Evolutionary conservation across 2,329 filamentous ascomycete genomes (phyloP).

Genomic region (Moelleriella libera): DNA sequence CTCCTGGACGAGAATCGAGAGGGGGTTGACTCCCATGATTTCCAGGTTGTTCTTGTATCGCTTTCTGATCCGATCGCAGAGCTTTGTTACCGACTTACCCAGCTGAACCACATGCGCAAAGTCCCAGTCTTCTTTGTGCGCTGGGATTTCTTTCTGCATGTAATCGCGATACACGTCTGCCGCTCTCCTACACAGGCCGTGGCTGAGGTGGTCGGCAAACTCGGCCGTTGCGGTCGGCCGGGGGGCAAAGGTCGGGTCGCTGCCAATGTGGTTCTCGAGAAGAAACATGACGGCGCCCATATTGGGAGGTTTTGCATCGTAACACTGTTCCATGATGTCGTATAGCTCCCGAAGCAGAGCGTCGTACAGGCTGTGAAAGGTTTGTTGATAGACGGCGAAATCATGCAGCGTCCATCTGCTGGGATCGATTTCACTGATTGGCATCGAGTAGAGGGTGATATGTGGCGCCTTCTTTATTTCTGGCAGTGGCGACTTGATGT

Average conservation of each 20-base stretch:
- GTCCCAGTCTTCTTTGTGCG: conserved; percentile 72
- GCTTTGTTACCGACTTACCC: conserved; percentile 69
- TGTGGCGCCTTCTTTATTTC: conserved; percentile 50
- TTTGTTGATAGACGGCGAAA: conserved; percentile 57
- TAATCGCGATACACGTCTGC: conserved; percentile 66
- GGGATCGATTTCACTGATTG: conserved; percentile 41
- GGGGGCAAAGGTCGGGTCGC: conserved; percentile 61
- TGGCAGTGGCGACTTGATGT: conserved; percentile 57
- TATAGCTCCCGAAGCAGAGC: conserved; percentile 76
- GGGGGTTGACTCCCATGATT: conserved; percentile 59
- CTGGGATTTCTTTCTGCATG: conserved; percentile 67
- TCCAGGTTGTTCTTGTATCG: conserved; percentile 78
- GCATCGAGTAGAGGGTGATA: conserved; percentile 34
- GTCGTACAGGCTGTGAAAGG: conserved; percentile 64
- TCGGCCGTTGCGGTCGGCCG: conserved; percentile 55
- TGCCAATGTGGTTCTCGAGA: conserved; percentile 68
- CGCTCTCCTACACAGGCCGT: conserved; percentile 61
- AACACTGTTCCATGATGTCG: conserved; percentile 75
- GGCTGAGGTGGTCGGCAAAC: conserved; percentile 58
- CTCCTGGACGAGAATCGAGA: conserved; percentile 63
- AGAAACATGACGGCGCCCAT: conserved; percentile 69
- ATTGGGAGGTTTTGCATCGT: conserved; percentile 73
- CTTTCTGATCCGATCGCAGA: conserved; percentile 83
- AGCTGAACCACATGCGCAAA: conserved; percentile 83
- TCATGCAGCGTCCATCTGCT: conserved; percentile 57